These are phyloP conservation scores for Pleurotus salmoneostramineus DNA, from an alignment of 768 basidiomycete species.

Conservation along the genomic window DNA sequence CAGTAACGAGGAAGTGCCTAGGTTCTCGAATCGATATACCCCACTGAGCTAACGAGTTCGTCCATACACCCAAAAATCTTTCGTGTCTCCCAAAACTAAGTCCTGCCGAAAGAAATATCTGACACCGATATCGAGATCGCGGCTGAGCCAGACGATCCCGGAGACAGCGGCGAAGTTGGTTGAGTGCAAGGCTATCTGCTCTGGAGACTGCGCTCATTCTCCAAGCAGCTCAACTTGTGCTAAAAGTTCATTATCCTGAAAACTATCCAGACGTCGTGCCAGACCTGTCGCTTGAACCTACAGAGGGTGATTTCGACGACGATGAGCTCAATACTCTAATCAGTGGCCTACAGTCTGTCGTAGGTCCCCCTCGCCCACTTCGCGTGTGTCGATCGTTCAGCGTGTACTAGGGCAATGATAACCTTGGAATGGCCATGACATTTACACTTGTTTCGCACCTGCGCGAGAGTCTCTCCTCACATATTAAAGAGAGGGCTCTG, in stretches of 20 bases:
- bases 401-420: conserved; percentile 68
- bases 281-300: conserved; percentile 56
- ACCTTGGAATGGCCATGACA: conserved; percentile 95
- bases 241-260: conserved; percentile 75
- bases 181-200: conserved; percentile 9
- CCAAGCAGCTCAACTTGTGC: conserved; percentile 61
- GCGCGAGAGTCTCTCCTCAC: conserved; percentile 65
- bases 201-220: conserved; percentile 7
- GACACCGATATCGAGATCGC: conserved; percentile 79
- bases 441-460: conserved; percentile 89
- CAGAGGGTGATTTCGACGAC: conserved; percentile 60
- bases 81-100: conserved; percentile 37
- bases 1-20: conserved; percentile 25
- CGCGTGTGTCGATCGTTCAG: not conserved
- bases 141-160: conserved; percentile 80
- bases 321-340: conserved; percentile 54
- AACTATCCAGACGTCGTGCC: conserved; percentile 86
- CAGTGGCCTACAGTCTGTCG: conserved; percentile 50
- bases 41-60: conserved; percentile 89
- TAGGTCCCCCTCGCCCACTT: conserved; percentile 25
- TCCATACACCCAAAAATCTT: conserved; percentile 27
- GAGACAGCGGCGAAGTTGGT: conserved; percentile 54
- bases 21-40: conserved; percentile 96
- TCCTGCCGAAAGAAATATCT: conserved; percentile 70
- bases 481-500: conserved; percentile 60